These are phyloP conservation scores for Herpetomonas muscarum DNA, from an alignment of 208 protist genomes.

Conservation along the genomic window DNA sequence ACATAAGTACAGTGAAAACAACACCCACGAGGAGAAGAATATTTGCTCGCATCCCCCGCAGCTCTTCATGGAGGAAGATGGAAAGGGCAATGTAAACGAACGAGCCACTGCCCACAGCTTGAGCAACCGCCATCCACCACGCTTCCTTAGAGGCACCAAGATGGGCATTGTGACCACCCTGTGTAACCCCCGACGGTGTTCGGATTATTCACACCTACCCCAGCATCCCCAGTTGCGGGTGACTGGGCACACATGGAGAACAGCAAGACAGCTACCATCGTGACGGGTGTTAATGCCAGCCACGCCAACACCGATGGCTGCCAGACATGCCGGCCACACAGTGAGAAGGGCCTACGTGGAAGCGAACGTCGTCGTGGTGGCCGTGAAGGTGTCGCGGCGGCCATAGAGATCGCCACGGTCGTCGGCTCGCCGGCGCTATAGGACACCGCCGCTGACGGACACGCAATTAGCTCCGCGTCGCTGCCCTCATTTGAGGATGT, in stretches of 20 bases:
- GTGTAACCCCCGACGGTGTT: no score
- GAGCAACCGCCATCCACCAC: conserved; percentile 16
- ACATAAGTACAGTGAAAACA: conserved; percentile 22
- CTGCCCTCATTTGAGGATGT: background rate
- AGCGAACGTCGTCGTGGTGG: no score
- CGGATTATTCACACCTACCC: no score
- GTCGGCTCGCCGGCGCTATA: no score
- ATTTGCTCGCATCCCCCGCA: conserved; percentile 21
- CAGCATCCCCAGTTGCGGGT: background rate
- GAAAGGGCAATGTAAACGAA: conserved; percentile 61
- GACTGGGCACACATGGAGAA: background rate
- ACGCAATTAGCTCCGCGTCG: background rate
- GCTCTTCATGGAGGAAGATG: conserved; percentile 47
- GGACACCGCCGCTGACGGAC: no score
- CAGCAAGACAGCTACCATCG: conserved; percentile 22
- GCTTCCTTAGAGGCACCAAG: background rate
- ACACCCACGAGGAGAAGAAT: conserved; percentile 38
- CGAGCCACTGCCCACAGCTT: conserved; percentile 59
- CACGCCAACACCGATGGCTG: conserved; percentile 25
- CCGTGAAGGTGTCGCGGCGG: background rate
- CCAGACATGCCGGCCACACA: conserved; percentile 14
- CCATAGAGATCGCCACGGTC: no score
- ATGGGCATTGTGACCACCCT: no score
- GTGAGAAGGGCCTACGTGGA: conserved; percentile 11
- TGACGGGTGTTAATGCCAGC: conserved; percentile 42